Conservation (phyloP, 768 basidiomycete species). For the Lactarius psammicola region DNA sequence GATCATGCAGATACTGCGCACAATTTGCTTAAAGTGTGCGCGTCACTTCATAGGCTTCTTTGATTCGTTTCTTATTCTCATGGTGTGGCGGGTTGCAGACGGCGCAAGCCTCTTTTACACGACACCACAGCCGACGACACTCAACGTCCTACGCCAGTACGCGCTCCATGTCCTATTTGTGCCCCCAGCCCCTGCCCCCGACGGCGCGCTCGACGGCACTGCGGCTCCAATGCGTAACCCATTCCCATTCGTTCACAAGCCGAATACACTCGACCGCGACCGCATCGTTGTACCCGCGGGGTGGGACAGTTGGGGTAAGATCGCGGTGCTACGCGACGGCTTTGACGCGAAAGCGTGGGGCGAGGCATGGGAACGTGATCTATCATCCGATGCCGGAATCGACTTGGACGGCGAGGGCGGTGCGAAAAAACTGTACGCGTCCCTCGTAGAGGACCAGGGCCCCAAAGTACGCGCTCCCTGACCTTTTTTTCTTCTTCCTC, state of each 20-base stretch:
- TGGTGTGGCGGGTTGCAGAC: conserved; percentile 48
- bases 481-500: background rate
- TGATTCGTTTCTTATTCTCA: conserved; percentile 7
- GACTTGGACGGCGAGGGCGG: conserved; percentile 45
- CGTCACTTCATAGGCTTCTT: conserved; percentile 20
- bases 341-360: conserved; percentile 84
- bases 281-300: conserved; percentile 90
- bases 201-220: conserved; percentile 36
- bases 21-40: conserved; percentile 90
- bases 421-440: conserved; percentile 64
- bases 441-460: conserved; percentile 74
- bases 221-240: conserved; percentile 63
- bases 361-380: conserved; percentile 75
- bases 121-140: conserved; percentile 72
- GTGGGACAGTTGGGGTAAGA: conserved; percentile 99
- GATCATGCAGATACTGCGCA: conserved; percentile 91
- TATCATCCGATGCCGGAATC: conserved; percentile 42
- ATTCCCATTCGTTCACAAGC: conserved; percentile 83
- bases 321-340: conserved; percentile 82
- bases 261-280: conserved; percentile 92
- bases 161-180: conserved; percentile 78
- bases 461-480: conserved; percentile 52
- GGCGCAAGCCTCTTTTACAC: conserved; percentile 93
- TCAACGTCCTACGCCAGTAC: conserved; percentile 78
- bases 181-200: conserved; percentile 58